These are phyloP conservation scores for Calocybe gangraenosa DNA, from an alignment of 768 basidiomycete genomes.

Conservation along the genomic window DNA sequence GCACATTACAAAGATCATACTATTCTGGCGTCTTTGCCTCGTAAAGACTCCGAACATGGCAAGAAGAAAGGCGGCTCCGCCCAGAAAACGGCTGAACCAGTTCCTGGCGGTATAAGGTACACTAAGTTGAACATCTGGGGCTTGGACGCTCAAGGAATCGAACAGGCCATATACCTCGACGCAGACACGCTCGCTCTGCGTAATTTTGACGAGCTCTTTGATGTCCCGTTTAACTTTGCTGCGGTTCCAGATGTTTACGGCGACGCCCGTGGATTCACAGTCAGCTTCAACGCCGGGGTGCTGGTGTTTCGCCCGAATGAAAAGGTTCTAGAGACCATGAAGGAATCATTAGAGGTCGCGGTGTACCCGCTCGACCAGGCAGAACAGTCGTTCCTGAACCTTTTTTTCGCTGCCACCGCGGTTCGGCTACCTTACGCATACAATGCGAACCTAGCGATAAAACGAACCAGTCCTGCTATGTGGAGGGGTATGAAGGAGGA, in stretches of 20 bases:
- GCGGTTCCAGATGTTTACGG: constrained; percentile 37
- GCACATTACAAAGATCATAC: constrained; percentile 61
- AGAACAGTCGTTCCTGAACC: constrained; percentile 38
- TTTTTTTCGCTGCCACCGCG: constrained; percentile 31
- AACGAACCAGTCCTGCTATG: constrained; percentile 24
- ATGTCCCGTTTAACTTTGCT: constrained; percentile 34
- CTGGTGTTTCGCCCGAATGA: constrained; percentile 29
- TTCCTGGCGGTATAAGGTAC: constrained; percentile 18
- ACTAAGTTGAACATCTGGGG: constrained; percentile 40
- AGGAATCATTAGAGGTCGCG: constrained; percentile 22
- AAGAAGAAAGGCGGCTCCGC: constrained; percentile 7
- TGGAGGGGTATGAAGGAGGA: constrained; percentile 30
- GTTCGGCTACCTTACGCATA: constrained; percentile 35
- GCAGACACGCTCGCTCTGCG: constrained; percentile 38
- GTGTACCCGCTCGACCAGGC: constrained; percentile 28
- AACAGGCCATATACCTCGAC: constrained; percentile 34
- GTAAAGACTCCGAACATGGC: constrained; percentile 19
- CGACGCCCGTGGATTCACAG: constrained; percentile 26
- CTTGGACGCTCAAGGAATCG: constrained; percentile 13
- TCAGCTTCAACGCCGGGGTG: constrained; percentile 37
- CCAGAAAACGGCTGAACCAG: background rate
- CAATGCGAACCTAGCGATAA: constrained; percentile 38
- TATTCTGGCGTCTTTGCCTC: constrained; percentile 22
- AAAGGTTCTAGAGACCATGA: constrained; percentile 25
- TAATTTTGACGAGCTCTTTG: constrained; percentile 43